Evolutionary conservation across 352 stramenopile species (phyloP).

Genomic region (Globisporangium camurandrum): DNA sequence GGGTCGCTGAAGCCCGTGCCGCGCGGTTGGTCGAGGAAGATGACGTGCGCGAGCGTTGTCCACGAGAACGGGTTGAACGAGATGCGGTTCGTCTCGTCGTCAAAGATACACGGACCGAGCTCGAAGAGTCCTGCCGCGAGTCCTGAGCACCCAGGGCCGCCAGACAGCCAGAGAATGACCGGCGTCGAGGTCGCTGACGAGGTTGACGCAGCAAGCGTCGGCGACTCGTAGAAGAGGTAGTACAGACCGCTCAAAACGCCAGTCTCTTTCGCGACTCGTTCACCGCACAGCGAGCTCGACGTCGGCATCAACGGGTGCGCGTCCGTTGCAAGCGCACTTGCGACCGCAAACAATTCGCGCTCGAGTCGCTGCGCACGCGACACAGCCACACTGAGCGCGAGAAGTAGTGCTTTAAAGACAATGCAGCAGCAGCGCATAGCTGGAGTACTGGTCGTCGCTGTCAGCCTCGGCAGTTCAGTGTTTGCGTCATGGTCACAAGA

Average conservation of each 20-base stretch:
- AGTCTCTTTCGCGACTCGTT: constrained; percentile 45
- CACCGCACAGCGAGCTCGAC: constrained; percentile 45
- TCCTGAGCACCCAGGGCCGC: constrained; percentile 93
- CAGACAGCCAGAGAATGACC: constrained; percentile 95
- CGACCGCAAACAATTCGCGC: constrained; percentile 14
- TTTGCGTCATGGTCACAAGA: too few species aligned
- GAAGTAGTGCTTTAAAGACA: too few species aligned
- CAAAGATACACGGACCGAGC: constrained; percentile 92
- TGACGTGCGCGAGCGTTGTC: constrained; percentile 92
- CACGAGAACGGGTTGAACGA: constrained; percentile 90
- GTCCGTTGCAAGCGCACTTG: constrained; percentile 17
- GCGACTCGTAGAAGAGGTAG: constrained; percentile 69
- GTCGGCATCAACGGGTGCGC: not conserved
- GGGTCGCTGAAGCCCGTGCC: constrained; percentile 59
- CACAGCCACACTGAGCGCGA: constrained; percentile 1
- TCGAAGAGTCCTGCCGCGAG: constrained; percentile 92
- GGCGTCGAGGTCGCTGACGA: constrained; percentile 27
- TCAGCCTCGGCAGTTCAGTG: too few species aligned
- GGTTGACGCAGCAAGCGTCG: not conserved
- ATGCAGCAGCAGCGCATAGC: too few species aligned
- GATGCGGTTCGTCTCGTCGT: constrained; percentile 42
- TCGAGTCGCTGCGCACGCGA: not conserved
- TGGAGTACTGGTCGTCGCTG: too few species aligned
- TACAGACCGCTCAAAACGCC: constrained; percentile 58
- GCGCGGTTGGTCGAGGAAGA: constrained; percentile 95